Percentiles rank a stretch among this genome's conserved stretches.
Evolutionary conservation across 1,284 basidiomycete genomes (phyloP).

Genomic region (Moesziomyces sp.): DNA sequence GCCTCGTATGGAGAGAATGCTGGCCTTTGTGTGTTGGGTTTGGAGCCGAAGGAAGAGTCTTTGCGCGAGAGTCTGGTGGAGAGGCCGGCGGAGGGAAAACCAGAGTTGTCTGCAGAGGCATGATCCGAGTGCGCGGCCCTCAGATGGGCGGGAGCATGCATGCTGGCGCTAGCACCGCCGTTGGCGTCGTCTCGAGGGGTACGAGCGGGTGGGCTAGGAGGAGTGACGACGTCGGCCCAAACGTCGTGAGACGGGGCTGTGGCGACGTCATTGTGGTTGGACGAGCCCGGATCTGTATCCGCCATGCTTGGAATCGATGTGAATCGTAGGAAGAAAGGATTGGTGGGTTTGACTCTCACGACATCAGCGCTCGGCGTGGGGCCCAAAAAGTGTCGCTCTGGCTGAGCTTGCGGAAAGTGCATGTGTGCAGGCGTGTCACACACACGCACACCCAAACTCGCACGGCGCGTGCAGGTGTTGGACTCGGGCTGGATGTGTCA

Average conservation of each 20-base stretch:
- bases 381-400: background rate
- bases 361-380: background rate
- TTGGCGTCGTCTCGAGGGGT: conserved; percentile 24
- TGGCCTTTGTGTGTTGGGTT: conserved; percentile 14
- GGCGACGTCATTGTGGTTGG: conserved; percentile 9
- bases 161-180: conserved; percentile 47
- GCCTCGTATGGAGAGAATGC: conserved; percentile 31
- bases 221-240: conserved; percentile 20
- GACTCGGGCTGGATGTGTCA: conserved; percentile 6
- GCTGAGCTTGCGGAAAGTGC: background rate
- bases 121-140: conserved; percentile 2
- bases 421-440: conserved; percentile 4
- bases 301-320: conserved; percentile 11
- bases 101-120: conserved; percentile 16
- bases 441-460: too few species aligned
- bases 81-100: conserved; percentile 32
- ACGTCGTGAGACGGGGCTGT: conserved; percentile 16
- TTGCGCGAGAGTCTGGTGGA: conserved; percentile 25
- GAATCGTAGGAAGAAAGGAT: background rate
- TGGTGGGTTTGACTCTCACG: background rate
- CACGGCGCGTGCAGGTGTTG: conserved; percentile 8
- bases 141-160: conserved; percentile 38
- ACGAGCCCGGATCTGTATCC: conserved; percentile 9
- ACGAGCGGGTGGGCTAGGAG: conserved; percentile 1
- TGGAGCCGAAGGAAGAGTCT: conserved; percentile 38